Percentiles rank a stretch among this genome's conserved stretches.
These are phyloP conservation scores for Blastobotrys attinorum DNA, from an alignment of 805 yeast species.

Conservation along the genomic window DNA sequence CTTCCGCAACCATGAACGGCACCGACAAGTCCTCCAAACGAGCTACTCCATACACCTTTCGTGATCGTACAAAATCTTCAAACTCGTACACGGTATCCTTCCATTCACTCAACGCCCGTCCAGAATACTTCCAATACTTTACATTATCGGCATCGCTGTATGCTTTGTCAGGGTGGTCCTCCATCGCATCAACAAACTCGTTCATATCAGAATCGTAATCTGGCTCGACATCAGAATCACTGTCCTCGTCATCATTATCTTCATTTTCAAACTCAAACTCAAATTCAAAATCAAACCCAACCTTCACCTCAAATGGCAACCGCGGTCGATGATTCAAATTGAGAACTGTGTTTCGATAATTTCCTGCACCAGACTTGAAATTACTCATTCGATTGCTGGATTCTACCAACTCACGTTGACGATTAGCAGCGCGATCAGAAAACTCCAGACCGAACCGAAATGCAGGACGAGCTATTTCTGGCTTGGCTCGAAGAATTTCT, in stretches of 20 bases:
- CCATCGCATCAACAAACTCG: too few species aligned
- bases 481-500: constrained; percentile 22
- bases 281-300: constrained; percentile 2
- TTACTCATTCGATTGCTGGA: too few species aligned
- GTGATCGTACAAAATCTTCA: constrained; percentile 29
- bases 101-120: constrained; percentile 35
- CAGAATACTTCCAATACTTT: constrained; percentile 32
- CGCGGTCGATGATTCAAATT: constrained; percentile 8
- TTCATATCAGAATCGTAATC: too few species aligned
- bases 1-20: constrained; percentile 33
- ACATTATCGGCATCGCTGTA: constrained; percentile 12
- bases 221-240: background rate
- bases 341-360: background rate
- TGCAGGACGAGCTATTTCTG: constrained; percentile 25
- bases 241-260: constrained; percentile 6
- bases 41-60: constrained; percentile 21
- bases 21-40: constrained; percentile 26
- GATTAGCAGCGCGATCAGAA: constrained; percentile 6
- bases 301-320: constrained; percentile 14
- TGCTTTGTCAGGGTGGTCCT: background rate
- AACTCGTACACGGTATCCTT: constrained; percentile 27
- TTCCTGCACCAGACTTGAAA: background rate
- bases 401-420: background rate
- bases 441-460: constrained; percentile 23
- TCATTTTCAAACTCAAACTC: constrained; percentile 6